Evolutionary conservation across 2,329 filamentous ascomycete genomes (phyloP).

Genomic region (Penicillium hesseltinei): DNA sequence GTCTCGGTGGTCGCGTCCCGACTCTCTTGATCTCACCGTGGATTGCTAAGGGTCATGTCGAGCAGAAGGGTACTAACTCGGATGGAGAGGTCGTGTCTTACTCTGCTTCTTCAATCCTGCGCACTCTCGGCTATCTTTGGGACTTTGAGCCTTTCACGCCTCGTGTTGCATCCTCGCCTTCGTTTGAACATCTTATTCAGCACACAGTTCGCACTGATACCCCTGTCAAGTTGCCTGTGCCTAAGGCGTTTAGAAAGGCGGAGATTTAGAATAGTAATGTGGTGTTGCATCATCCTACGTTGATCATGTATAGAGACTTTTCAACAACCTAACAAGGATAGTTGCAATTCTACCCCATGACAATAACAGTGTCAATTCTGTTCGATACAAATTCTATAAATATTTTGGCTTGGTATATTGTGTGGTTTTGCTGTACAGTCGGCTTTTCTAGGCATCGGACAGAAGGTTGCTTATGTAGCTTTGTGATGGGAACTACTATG

Average conservation of each 20-base stretch:
- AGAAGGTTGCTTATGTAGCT: background rate
- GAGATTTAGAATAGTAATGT: conserved; percentile 1
- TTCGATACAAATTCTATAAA: too few relatives aligned
- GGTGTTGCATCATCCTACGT: background rate
- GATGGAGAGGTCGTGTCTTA: conserved; percentile 27
- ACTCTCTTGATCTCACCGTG: conserved; percentile 34
- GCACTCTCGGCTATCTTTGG: conserved; percentile 36
- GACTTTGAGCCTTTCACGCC: conserved; percentile 35
- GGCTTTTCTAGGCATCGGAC: background rate
- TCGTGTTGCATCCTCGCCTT: conserved; percentile 27
- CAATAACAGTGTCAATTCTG: background rate
- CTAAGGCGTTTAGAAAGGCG: conserved; percentile 13
- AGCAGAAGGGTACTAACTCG: conserved; percentile 31
- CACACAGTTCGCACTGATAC: conserved; percentile 22
- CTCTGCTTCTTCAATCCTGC: conserved; percentile 30
- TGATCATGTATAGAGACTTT: background rate
- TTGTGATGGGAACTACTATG: too few relatives aligned
- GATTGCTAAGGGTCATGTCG: conserved; percentile 29
- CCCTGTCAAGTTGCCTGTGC: conserved; percentile 21
- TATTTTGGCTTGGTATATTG: background rate
- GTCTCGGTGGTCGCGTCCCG: conserved; percentile 32
- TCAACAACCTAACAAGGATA: background rate
- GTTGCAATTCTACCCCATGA: background rate
- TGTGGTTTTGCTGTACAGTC: background rate
- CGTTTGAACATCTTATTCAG: conserved; percentile 33